These are phyloP conservation scores for Cytidiella melzeri DNA, from an alignment of 768 basidiomycete species.

Conservation along the genomic window DNA sequence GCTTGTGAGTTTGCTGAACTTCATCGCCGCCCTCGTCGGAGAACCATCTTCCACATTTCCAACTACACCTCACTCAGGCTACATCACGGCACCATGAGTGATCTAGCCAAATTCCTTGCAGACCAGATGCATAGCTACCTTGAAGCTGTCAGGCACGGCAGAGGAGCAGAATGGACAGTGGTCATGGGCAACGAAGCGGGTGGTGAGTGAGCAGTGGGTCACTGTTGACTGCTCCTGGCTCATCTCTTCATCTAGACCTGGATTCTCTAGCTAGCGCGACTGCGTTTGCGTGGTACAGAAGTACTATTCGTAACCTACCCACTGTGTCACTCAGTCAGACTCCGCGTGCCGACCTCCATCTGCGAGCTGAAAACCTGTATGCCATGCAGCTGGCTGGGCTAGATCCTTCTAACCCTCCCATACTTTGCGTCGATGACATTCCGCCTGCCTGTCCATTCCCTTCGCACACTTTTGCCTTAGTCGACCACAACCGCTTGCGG, in stretches of 20 bases:
- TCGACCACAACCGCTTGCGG: conserved; percentile 83
- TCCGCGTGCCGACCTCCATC: conserved; percentile 54
- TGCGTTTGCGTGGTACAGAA: conserved; percentile 73
- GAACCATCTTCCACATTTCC: too few relatives aligned
- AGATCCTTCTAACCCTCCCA: conserved; percentile 39
- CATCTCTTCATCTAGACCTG: conserved; percentile 57
- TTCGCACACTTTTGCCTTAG: conserved; percentile 64
- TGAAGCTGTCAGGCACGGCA: conserved; percentile 40
- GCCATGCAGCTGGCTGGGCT: conserved; percentile 62
- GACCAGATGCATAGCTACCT: conserved; percentile 52
- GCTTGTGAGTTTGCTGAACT: too few relatives aligned
- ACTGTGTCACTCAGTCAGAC: conserved; percentile 73
- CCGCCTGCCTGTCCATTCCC: conserved; percentile 39
- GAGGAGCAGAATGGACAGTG: conserved; percentile 66
- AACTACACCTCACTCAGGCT: too few relatives aligned
- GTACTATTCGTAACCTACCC: conserved; percentile 42
- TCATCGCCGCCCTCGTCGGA: too few relatives aligned
- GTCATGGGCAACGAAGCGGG: conserved; percentile 97
- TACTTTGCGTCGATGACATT: conserved; percentile 71
- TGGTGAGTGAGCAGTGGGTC: conserved; percentile 41
- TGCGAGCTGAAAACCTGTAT: conserved; percentile 85
- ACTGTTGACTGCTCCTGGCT: background rate
- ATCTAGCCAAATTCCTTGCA: conserved; percentile 11
- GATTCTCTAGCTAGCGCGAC: conserved; percentile 86
- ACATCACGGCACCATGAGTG: background rate